Percentiles rank a stretch among this genome's conserved stretches.
Conservation (phyloP, 2,329 filamentous ascomycete species). For the Paraphoma chrysanthemicola region DNA sequence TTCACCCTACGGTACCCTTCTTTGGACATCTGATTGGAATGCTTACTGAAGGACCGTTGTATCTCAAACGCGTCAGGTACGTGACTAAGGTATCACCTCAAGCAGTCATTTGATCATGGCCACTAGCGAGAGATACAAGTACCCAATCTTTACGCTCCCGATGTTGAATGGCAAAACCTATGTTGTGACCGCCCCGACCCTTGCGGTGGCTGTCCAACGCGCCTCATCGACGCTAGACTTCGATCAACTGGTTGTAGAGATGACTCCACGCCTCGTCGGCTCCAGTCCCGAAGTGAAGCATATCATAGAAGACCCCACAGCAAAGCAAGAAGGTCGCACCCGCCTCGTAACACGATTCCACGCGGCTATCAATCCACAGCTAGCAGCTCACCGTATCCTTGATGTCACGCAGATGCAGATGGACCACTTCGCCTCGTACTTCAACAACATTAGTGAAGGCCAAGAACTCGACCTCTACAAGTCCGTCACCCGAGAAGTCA, state of each 20-base stretch:
- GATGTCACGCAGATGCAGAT: slow-evolving; percentile 49
- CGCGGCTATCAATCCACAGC: slow-evolving; percentile 43
- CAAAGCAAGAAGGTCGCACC: slow-evolving; percentile 37
- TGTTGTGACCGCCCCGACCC: slow-evolving; percentile 50
- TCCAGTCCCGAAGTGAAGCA: slow-evolving; percentile 37
- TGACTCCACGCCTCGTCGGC: slow-evolving; percentile 49
- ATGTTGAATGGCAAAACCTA: slow-evolving; percentile 56
- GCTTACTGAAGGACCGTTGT: slow-evolving; percentile 41
- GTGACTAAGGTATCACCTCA: neutral
- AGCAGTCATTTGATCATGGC: neutral
- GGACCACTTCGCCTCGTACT: slow-evolving; percentile 37
- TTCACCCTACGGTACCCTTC: slow-evolving; percentile 52
- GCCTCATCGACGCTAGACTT: slow-evolving; percentile 52
- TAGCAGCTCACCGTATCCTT: slow-evolving; percentile 38
- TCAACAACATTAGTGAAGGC: slow-evolving; percentile 24
- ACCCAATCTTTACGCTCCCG: slow-evolving; percentile 53
- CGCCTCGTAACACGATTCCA: slow-evolving; percentile 37
- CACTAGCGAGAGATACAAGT: slow-evolving; percentile 20
- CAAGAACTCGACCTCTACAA: slow-evolving; percentile 49
- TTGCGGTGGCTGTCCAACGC: slow-evolving; percentile 51
- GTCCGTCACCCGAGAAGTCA: slow-evolving; percentile 35
- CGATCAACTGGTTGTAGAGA: slow-evolving; percentile 50
- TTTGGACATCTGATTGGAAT: slow-evolving; percentile 57
- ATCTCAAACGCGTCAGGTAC: slow-evolving; percentile 51
- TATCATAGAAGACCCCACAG: slow-evolving; percentile 32